phyloP scores from a whole-genome alignment of 306 rosid genomes.

The Glycine latifolia region DNA sequence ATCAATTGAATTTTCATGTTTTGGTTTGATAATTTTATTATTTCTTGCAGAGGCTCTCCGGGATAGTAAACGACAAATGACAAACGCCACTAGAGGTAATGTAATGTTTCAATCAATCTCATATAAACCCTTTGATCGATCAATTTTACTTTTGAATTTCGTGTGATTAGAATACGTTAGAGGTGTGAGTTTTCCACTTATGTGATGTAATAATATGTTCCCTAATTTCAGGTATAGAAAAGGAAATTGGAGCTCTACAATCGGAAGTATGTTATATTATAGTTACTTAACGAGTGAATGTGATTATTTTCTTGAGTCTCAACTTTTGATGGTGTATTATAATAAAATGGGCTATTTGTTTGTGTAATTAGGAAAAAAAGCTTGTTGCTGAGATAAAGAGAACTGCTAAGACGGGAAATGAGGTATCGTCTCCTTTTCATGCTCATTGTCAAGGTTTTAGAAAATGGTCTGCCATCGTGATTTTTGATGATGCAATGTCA shows the following conservation, averaged over 20 bases:
- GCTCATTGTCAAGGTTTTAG: not conserved
- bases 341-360: not conserved
- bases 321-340: conserved; percentile 28
- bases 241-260: conserved; percentile 93
- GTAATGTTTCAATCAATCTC: not conserved
- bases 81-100: conserved; percentile 84
- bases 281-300: conserved; percentile 24
- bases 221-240: conserved; percentile 80
- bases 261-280: conserved; percentile 73
- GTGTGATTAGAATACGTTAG: not conserved
- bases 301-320: not conserved
- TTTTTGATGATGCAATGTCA: no score
- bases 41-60: conserved; percentile 89
- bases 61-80: conserved; percentile 93
- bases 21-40: conserved; percentile 15
- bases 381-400: conserved; percentile 95
- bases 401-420: conserved; percentile 97
- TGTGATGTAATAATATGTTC: not conserved
- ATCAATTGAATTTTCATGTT: not conserved
- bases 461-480: no score
- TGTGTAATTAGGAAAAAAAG: conserved; percentile 78
- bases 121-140: not conserved
- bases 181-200: not conserved
- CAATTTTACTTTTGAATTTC: conserved; percentile 12
- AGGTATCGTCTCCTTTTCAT: conserved; percentile 57